These are phyloP conservation scores for Eremochloa ophiuroides DNA, from an alignment of 176 grass and related monocot genomes.

Conservation along the genomic window DNA sequence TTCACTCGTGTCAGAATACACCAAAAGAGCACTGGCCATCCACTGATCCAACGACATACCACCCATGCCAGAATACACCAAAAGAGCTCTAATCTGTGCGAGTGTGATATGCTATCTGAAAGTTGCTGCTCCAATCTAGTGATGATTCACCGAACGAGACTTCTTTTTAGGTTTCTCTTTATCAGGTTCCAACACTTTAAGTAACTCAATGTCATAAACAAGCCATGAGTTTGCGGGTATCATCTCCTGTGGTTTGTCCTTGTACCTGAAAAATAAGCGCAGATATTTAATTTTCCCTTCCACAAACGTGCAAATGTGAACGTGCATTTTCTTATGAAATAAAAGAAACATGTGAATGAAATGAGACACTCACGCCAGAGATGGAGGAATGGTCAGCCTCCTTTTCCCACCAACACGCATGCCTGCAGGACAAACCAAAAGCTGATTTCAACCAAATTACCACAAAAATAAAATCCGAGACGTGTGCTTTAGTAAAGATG, in stretches of 20 bases:
- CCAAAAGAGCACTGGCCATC: too few species aligned
- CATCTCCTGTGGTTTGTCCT: background rate
- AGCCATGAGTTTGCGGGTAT: background rate
- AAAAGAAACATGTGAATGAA: background rate
- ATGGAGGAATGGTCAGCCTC: background rate
- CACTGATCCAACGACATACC: background rate
- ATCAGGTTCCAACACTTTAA: background rate
- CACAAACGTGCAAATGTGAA: background rate
- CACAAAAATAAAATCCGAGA: background rate
- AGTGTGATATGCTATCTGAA: background rate
- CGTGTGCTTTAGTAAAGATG: background rate
- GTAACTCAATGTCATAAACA: background rate
- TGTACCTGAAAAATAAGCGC: background rate
- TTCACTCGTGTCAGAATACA: too few species aligned
- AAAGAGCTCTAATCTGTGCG: background rate
- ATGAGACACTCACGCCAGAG: background rate
- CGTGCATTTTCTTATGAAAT: background rate
- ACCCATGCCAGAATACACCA: background rate
- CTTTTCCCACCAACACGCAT: slow-evolving; percentile 22
- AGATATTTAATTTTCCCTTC: background rate
- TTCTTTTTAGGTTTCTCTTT: background rate
- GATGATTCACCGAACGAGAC: background rate
- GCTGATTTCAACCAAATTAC: background rate
- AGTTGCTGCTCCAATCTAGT: background rate
- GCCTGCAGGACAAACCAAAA: background rate